phyloP scores from a whole-genome alignment of 139 green algal species.

The Coccomyxa sp. region DNA sequence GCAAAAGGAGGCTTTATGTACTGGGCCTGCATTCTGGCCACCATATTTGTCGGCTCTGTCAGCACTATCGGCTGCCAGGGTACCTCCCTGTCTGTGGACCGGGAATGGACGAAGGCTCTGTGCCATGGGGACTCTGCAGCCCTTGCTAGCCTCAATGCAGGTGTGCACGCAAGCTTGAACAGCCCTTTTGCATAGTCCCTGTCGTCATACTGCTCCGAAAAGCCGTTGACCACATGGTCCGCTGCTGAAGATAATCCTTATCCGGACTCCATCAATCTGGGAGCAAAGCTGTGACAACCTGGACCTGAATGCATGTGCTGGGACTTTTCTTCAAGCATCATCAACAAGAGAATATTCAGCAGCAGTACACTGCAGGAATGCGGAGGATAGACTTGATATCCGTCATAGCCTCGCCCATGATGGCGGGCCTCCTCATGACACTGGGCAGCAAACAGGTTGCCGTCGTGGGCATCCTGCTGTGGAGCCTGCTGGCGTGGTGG shows the following conservation, averaged over 20 bases:
- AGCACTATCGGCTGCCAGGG: conserved; percentile 55
- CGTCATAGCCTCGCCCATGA: conserved; percentile 60
- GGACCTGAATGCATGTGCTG: too few relatives aligned
- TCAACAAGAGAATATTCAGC: neutral
- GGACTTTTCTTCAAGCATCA: too few relatives aligned
- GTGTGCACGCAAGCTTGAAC: conserved; percentile 12
- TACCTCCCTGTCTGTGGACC: conserved; percentile 56
- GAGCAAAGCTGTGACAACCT: too few relatives aligned
- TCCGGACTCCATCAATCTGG: too few relatives aligned
- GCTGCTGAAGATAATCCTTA: too few relatives aligned
- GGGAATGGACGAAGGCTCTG: conserved; percentile 50
- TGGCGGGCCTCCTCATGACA: conserved; percentile 69
- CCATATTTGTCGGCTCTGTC: conserved; percentile 37
- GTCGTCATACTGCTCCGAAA: too few relatives aligned
- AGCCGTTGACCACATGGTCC: too few relatives aligned
- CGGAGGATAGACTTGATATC: conserved; percentile 74
- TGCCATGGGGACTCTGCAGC: conserved; percentile 25
- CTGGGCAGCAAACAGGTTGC: conserved; percentile 17
- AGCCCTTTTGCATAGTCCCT: too few relatives aligned
- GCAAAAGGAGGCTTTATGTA: conserved; percentile 17
- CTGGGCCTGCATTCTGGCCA: conserved; percentile 33
- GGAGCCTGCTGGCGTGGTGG: conserved; percentile 49
- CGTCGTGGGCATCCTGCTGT: conserved; percentile 41
- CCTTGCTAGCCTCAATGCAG: conserved; percentile 48
- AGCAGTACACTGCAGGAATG: conserved; percentile 56